Evolutionary conservation across 1,284 basidiomycete genomes (phyloP).

Genomic region (Apiotrichum gamsii): DNA sequence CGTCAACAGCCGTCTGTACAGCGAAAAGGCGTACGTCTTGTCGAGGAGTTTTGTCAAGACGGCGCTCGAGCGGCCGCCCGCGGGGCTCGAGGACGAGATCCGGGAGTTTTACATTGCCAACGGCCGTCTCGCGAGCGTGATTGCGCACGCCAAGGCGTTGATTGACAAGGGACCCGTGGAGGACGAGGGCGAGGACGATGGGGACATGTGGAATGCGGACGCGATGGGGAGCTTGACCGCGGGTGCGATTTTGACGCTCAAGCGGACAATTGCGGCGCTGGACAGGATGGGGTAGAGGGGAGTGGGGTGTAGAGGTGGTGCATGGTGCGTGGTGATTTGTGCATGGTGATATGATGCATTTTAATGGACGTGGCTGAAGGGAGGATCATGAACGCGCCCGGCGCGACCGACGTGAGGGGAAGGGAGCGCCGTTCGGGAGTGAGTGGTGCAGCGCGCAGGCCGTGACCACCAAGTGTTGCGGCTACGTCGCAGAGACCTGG

Average conservation of each 20-base stretch:
- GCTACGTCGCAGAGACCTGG: too few relatives aligned
- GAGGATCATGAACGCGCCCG: too few relatives aligned
- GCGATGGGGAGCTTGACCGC: slow-evolving; percentile 69
- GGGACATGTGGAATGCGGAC: slow-evolving; percentile 49
- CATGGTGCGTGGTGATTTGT: too few relatives aligned
- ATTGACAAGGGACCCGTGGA: slow-evolving; percentile 53
- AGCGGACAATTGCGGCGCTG: slow-evolving; percentile 30
- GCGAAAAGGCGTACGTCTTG: slow-evolving; percentile 83
- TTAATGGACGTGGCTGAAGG: too few relatives aligned
- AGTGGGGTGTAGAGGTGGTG: not conserved
- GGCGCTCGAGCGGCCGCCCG: slow-evolving; percentile 69
- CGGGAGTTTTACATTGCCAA: slow-evolving; percentile 64
- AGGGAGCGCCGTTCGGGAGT: too few relatives aligned
- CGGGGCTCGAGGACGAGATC: slow-evolving; percentile 67
- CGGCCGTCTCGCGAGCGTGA: slow-evolving; percentile 61
- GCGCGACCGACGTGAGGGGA: too few relatives aligned
- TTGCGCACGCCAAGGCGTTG: slow-evolving; percentile 58
- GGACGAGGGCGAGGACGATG: slow-evolving; percentile 34
- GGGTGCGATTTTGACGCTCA: slow-evolving; percentile 71
- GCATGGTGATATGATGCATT: too few relatives aligned
- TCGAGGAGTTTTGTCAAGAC: slow-evolving; percentile 80
- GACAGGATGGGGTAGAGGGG: slow-evolving; percentile 17
- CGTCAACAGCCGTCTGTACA: slow-evolving; percentile 55
- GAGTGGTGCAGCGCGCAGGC: too few relatives aligned
- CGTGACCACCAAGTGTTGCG: too few relatives aligned